Evolutionary conservation across 306 rosid species (phyloP), one percentile per base, ranked within the genome.

Genomic region (Mimosa pudica): DNA sequence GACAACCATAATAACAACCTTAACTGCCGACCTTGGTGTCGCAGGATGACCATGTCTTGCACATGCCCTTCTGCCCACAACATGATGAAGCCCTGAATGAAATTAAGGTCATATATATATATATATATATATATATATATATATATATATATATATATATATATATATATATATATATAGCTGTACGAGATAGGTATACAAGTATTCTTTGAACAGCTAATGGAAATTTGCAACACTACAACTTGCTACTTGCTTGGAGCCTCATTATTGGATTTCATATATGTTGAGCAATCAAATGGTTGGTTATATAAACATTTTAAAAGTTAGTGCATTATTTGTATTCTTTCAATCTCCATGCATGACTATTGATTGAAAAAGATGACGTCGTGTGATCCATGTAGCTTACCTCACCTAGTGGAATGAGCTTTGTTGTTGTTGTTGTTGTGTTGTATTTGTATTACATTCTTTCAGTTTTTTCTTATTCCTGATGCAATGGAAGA

Each of bases 51-150:
- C 70, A 94, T 91, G 96, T 84, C 87, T 48, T 74, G 77, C 80
- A 32, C 89, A 1, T 92, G 90, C 76, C 47, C 79, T 77, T 90
- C 90, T 32, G 88, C 84, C 69, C 80, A 92, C 77, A 86, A 77
- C n/a, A 4, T 49, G 24, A 30, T 32, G 62, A 49, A 69, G 17
- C 30, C 61, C 38, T 7, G 14, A 6, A 32, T 71, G 62, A 49
- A 71, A 48, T 71, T 13, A 47, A 57, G 45, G 49, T 32, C 32
- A 49, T 32, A 71, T 49, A 8, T 45, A n/a, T 18, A 11, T 24
- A 4, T 5, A n/a, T n/a, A n/a, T n/a, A n/a, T n/a, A n/a, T n/a
- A n/a, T n/a, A n/a, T n/a, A n/a, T n/a, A n/a, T n/a, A n/a, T n/a
- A n/a, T n/a, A n/a, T n/a, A n/a, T n/a, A n/a, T n/a, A n/a, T n/a